Evolutionary conservation across 2,329 filamentous ascomycete genomes (phyloP), one percentile per base, ranked within the genome.

Genomic region (Neofusicoccum ribis): DNA sequence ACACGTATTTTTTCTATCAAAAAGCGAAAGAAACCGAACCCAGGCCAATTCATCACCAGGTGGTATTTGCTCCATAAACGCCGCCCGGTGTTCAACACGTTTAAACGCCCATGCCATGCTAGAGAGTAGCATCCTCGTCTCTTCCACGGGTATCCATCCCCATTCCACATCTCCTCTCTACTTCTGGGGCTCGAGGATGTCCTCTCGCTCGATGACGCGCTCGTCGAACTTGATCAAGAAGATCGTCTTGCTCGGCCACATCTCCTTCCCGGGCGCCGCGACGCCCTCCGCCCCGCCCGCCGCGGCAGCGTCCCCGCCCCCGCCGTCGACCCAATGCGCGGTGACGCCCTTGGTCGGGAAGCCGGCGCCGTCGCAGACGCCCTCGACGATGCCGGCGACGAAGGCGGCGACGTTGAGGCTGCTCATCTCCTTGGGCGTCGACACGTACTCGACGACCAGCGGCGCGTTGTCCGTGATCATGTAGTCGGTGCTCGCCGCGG

Each of bases 391-490:
- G 17, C 95, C 95, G 0, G 95, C 95, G 20, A 97, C 93, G 75
- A 91, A 99, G 9, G 95, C 95, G 17, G 94, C 95, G 79, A 94
- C 97, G 78, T 97, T 98, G 73, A 99, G 84, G 85, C 95, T 91
- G 79, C 87, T 93, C 91, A 99, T 96, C 80, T 99, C 95, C 73
- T 90, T 90, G 15, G 95, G 95, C 62, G 98, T 90, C 72, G 89
- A 92, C 74, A 99, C 91, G 81, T 95, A 98, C 68, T 90, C 89
- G 79, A 97, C 98, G 44, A 98, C 94, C 59, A 98, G 84, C 23
- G 95, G 95, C 77, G 98, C 95, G 80, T 99, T 98, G 81, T 99
- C 95, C 72, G 93, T 92, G 72, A 99, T 95, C 94, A 99, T 98
- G 83, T 98, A 99, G 82, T 98, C 94, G 71, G 95, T 92, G 8